Evolutionary conservation across 1,284 basidiomycete genomes (phyloP), one percentile per base, ranked within the genome.

Genomic region (Neonothopanus nambi): DNA sequence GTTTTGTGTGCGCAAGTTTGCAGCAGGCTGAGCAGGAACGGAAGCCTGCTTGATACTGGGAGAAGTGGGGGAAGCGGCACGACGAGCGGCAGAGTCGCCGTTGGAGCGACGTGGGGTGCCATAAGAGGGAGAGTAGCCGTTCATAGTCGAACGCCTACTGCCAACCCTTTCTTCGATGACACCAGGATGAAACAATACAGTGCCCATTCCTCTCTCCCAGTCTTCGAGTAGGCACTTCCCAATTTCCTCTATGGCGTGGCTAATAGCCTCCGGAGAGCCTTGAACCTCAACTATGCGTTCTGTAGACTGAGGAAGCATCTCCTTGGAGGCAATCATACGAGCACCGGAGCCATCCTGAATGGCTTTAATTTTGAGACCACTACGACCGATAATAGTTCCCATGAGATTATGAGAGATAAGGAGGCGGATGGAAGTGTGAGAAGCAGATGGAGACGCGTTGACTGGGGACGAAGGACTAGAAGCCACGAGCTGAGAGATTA

Each of bases 381-480:
- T 90, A 64, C 96, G 93, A 61, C 97, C 97, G 65, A 99, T 99
- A 72, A 99, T 93, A 54, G 95, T 96, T 52, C 97, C 97, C 97
- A 99, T 99, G 61, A 98, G 84, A 71, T 97, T 96, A 78, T 99
- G 95, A 51, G 95, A 97, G 69, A 99, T 94, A 65, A 99, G 85
- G 59, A 97, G 91, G 56, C 94, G 92, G 68, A 98, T 89, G 57
- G 94, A 91, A 52, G 94, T 95, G 71, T 93, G 87, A 46, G 87
- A 77, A 59, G 88, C 80, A 56, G 85, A 79, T 42, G 83, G 78
- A 28, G 81, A 82, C 58, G 80, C 74, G 48, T 81, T 71, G 52
- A 84, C 70, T 40, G 82, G 90, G 56, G 84, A 87, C 59, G 81
- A 79, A 62, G 81, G 87, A 74, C 80, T 87, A 63, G 82, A 85